Evolutionary conservation across 331 rosid species (phyloP), one percentile per base, ranked within the genome.

Genomic region (Arachis monticola): DNA sequence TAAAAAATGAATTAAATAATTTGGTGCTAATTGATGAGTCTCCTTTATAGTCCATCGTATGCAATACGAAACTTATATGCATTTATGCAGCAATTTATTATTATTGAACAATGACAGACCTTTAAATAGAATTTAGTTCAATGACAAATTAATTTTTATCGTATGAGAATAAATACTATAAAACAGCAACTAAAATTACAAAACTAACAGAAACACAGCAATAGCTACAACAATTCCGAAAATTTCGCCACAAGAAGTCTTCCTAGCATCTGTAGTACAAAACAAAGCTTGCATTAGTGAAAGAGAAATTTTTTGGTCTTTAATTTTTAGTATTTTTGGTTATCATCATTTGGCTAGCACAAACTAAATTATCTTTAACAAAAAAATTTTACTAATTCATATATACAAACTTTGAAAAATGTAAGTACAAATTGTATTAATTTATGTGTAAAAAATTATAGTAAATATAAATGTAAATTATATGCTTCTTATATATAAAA

Each of bases 181-280:
- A 9, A 71, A 71, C 6, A 44, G 67, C 27, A 0, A n/a, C 40
- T 30, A 38, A 10, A 57, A 53, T 72, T 75, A 81, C 22, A 81
- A 59, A 32, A 83, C 59, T 9, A 61, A 27, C 31, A 78, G 32
- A 73, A 81, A 13, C 13, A 68, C 67, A 3, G 47, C 77, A 69
- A 83, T 10, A 27, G 68, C 6, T 41, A 68, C 65, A 64, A 70
- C 64, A 63, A 7, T 32, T 22, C 61, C 55, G 30, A 41, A 64
- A 59, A 57, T 74, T 86, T 53, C 42, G 58, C 51, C 50, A 50
- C 76, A 62, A 75, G 67, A 44, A 12, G 48, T 8, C 62, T 78
- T 80, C 77, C 85, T 52, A 64, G 82, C 71, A 69, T 67, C 90
- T 86, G 81, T 41, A 73, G 35, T 65, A 70, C 52, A 56, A 55